Evolutionary conservation across 2,329 filamentous ascomycete genomes (phyloP), one percentile per base, ranked within the genome.

Genomic region (Fusarium sp.): DNA sequence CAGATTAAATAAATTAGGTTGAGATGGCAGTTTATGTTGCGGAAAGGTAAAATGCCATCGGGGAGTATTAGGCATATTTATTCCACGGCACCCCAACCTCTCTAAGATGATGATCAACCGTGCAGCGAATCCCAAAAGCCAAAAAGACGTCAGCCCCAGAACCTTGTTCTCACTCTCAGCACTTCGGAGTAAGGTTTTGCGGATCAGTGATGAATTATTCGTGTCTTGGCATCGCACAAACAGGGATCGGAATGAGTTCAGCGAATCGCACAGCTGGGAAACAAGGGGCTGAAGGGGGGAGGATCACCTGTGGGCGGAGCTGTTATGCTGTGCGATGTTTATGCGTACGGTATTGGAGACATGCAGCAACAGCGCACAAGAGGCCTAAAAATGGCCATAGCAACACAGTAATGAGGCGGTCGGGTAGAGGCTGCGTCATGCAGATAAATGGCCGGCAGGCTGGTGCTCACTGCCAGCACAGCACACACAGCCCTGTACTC

Each of bases 81-180:
- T 64, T 39, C 19, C 22, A 11, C 20, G 32, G 7, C n/a, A 15
- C 37, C 60, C 58, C 60, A 63, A n/a, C 60, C 60, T 63, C 56
- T 46, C 51, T 37, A 41, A 63, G 28, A 63, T 51, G 51, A 63
- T 17, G 60, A 63, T 63, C 59, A 64, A 50, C 51, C 32, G 37
- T 56, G 57, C 33, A 57, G 43, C 37, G 41, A 62, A 40, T 56
- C 59, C 47, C 17, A 17, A 20, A 37, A n/a, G 17, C 17, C 17
- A 19, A 30, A 30, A 9, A 41, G 26, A 49, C 54, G 20, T 54
- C 55, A 57, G 40, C 32, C 30, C 51, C 54, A n/a, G 22, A 43
- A 41, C 26, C 53, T 50, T 56, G 53, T 30, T 30, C 28, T 30
- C 41, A 37, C 40, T 13, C 10, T 30, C 28, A 39, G 24, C 7